Base-by-base conservation (phyloP, 176 grass and related monocot species). In the Canna indica region DNA sequence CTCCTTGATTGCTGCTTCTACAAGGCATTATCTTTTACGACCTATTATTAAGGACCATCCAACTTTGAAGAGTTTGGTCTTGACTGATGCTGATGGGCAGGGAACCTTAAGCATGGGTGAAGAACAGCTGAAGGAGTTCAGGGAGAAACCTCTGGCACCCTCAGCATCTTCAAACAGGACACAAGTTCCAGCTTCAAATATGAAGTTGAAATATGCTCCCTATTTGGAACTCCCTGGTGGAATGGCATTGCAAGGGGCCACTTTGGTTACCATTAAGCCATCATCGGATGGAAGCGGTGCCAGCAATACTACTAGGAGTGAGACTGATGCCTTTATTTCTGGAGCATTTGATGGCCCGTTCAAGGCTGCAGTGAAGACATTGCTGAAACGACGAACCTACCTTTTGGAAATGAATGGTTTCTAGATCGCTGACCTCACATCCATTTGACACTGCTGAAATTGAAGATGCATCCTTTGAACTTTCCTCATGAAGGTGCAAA, bases 371-470 rank as follows among this genome's bases (percentile, higher is more conserved):
- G 88, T 73, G 1, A 91, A 81, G 78, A 70, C 83, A 0, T 78
- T 96, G 76, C 88, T 91, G 88, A 86, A 85, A 78, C 79, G 83
- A 52, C 83, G 88, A 47, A 91, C 88, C 3, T 91, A 91, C 61
- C 88, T 96, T 11, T 71, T 96, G 67, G 92, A 96, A 78, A 96
- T 91, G 91, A 96, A 96, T 82, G 85, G 88, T 10, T 96, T 96
- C 75, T 96, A 87, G 84, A 54, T 69, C 12, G 30, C 22, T 78
- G 61, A 63, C 17, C 47, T 67, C 29, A 41, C 29, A 24, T 52
- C 34, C 32, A 10, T 65, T 65, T 65, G 22, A n/a, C 62, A 65
- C 63, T 36, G 34, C 22, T 36, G 33, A 65, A 4, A 4, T 39
- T 32, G 59, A 28, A 38, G 20, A 24, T 13, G 20, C 3, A 39